A percentile compares a stretch with the other conserved stretches of the same genome.
Conservation (phyloP, 2,329 filamentous ascomycete genomes). For the Penicillium concentricum region DNA sequence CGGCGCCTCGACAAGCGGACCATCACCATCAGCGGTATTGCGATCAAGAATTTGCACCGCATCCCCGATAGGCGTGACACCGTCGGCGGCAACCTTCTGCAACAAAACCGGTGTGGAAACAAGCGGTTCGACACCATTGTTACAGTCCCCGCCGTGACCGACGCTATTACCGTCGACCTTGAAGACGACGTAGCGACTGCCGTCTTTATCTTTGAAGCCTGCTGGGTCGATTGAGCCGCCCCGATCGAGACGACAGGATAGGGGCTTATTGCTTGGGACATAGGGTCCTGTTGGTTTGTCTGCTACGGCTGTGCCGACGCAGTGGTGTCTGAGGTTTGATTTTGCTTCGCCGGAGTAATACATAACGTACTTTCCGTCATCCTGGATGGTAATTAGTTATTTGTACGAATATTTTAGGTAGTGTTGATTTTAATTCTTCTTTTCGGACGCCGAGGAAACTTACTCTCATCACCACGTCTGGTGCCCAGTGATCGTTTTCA, state of each 20-base stretch:
- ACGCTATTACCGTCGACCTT: constrained; percentile 66
- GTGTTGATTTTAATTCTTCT: background rate
- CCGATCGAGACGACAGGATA: constrained; percentile 53
- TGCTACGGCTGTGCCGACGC: constrained; percentile 58
- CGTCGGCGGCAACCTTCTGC: constrained; percentile 46
- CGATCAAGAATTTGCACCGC: constrained; percentile 60
- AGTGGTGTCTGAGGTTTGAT: constrained; percentile 48
- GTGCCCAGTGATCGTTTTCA: constrained; percentile 59
- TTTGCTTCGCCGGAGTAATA: constrained; percentile 57
- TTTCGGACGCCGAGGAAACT: constrained; percentile 8
- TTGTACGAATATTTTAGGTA: background rate
- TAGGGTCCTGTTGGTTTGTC: constrained; percentile 53
- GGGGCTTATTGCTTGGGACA: constrained; percentile 45
- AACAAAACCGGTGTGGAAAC: constrained; percentile 43
- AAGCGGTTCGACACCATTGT: constrained; percentile 43
- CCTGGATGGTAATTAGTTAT: constrained; percentile 19
- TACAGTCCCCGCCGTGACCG: constrained; percentile 48
- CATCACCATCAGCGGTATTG: constrained; percentile 56
- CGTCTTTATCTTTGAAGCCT: constrained; percentile 57
- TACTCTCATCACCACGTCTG: constrained; percentile 56
- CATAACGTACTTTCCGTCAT: constrained; percentile 57
- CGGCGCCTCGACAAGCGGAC: constrained; percentile 64
- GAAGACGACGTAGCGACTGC: constrained; percentile 60
- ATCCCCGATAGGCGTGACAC: constrained; percentile 53
- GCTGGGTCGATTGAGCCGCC: constrained; percentile 65